Base-by-base conservation (phyloP, 2,329 filamentous ascomycete genomes). In the Penicillium corylophilum region DNA sequence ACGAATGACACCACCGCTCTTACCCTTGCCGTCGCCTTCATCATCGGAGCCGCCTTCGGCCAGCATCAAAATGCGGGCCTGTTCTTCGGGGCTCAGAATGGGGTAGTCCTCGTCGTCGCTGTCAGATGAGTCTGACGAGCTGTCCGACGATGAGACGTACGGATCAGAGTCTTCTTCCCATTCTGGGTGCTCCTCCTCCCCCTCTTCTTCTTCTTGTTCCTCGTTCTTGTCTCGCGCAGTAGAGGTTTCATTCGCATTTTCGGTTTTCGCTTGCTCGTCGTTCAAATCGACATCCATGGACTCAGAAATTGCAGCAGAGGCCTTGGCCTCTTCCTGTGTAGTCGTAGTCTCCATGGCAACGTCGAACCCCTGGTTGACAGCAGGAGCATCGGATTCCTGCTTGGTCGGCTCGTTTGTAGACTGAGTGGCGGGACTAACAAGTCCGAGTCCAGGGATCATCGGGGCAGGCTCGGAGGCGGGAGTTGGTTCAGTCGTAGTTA, bases 131-230 rank as follows among this genome's bases (percentile, higher is more conserved):
- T 80, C 82, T 55, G 86, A 81, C 22, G 81, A 81, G 59, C 84
- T 80, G 44, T 75, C 75, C 22, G 73, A 74, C 12, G 76, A 89
- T 5, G 86, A 89, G 64, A 86, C 83, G 64, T 88, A 88, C 0
- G 88, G 88, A 0, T 87, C 89, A 1, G 88, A 91, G 64, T 93
- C 89, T 7, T 80, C 76, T 66, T 95, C 90, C 89, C 90, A 97
- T 70, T 96, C 92, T 3, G 88, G 86, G 40, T 87, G 78, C 47
- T 77, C 71, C 41, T 77, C 74, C 28, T 71, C 74, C 46, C 77
- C 74, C 59, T 77, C 71, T 40, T 78, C 74, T 29, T 71, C 74
- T 47, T 77, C 74, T 59, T 76, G 64, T 6, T 61, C 57, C 22
- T 50, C 56, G 15, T 42, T 40, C 6, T 18, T 35, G 3, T 13